Percentiles rank a stretch among this genome's conserved stretches.
Evolutionary conservation across 441 rosid genomes (phyloP).

Genomic region (Pelargonium australe): DNA sequence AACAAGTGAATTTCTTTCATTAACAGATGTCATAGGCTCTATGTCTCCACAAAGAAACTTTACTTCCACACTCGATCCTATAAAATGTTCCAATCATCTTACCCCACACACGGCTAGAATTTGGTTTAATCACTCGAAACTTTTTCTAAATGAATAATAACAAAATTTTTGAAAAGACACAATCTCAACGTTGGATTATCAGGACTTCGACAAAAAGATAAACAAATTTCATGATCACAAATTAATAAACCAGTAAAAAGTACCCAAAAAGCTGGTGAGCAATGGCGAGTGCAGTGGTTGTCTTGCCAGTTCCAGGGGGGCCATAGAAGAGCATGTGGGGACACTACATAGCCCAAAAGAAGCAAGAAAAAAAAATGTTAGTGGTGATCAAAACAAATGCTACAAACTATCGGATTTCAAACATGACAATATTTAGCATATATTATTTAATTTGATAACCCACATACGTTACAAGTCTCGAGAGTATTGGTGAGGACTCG

Average conservation of each 20-base stretch:
- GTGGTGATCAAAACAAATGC: background rate
- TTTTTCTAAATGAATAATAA: background rate
- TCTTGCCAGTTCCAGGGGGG: conserved; percentile 91
- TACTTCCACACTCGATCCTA: background rate
- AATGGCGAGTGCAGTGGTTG: conserved; percentile 90
- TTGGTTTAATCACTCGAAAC: background rate
- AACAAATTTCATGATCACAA: conserved; percentile 2
- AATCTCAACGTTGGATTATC: background rate
- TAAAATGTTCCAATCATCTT: background rate
- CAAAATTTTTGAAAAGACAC: background rate
- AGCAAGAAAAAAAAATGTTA: background rate
- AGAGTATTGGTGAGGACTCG: conserved; percentile 94
- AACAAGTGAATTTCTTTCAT: background rate
- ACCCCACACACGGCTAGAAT: background rate
- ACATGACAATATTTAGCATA: background rate
- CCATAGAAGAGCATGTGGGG: conserved; percentile 97
- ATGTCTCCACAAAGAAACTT: background rate
- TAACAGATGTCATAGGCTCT: background rate
- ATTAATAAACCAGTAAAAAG: background rate
- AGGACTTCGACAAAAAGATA: background rate
- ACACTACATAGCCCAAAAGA: conserved; percentile 42
- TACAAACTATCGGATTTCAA: conserved; percentile 32
- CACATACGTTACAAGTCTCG: conserved; percentile 56
- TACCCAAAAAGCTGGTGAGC: conserved; percentile 91
- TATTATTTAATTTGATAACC: background rate